Base-by-base conservation (phyloP, 345 rosid genomes). In the Brassica cretica region DNA sequence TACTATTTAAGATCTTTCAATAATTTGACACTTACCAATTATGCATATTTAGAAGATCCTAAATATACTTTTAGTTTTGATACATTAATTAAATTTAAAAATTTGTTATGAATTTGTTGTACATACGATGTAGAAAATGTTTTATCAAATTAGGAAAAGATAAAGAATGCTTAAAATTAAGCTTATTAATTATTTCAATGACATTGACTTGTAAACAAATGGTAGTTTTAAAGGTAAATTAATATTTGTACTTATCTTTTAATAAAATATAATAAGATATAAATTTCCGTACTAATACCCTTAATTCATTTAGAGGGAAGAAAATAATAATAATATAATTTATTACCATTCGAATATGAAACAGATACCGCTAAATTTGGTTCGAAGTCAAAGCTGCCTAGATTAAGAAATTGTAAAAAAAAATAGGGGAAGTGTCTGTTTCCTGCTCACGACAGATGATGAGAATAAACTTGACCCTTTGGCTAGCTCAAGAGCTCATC, bases 401-500 rank as follows among this genome's bases (percentile, higher is more conserved):
- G 3, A 27, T 61, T 4, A 61, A 12, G 8, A 6, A 41, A 41
- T 39, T 10, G 14, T 41, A 61, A 11, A 55, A 66, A 73, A 72
- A 32, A 51, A 51, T 68, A 12, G 1, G 5, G 51, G 24, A 73
- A 78, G 73, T 73, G 82, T 79, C 78, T 51, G 82, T 79, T 68
- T 73, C 82, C 18, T 68, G 70, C 15, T 68, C 74, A 68, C 74
- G 62, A 78, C 73, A 66, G 19, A 37, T 60, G 64, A 74, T 51
- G 8, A 41, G 53, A 63, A 71, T 16, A 21, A 59, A 70, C 73
- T 80, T 83, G 95, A 80, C 98, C 91, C 81, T 89, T 90, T 6
- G 69, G 44, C 29, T 65, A 35, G 12, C 82, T 89, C 87, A 89
- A 90, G 41, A 84, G 98, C 80, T 83, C 84, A 75, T 67, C 53